Base-by-base conservation (phyloP, 2,329 filamentous ascomycete genomes). In the Grosmannia penicillata region DNA sequence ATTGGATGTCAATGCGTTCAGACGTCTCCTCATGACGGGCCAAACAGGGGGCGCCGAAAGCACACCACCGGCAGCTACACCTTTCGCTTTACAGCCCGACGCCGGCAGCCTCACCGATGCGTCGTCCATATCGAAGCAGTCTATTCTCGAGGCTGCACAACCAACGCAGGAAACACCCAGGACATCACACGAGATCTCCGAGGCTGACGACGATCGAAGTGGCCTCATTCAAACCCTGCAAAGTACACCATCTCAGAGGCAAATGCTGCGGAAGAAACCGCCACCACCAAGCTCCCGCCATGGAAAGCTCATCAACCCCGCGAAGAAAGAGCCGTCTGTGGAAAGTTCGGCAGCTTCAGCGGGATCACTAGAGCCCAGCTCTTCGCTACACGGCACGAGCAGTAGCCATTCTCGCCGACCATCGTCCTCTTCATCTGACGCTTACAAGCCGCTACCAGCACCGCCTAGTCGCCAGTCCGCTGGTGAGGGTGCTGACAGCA, bases 1-100 rank as follows among this genome's bases (percentile, higher is more conserved):
- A 0, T 57, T 89, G 45, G 81, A 91, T 51, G 83, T 89, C 1
- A 75, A 84, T 51, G 76, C 82, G 8, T 91, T 91, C 59, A 78
- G 77, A 51, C 70, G 78, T 42, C 59, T 91, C 43, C 66, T 91
- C 34, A 65, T 91, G 60, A 91, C 82, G 0, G 83, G 83, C 17
- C 72, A 75, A 49, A 53, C 70, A 26, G 68, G 59, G 30, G 45
- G 47, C 27, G 45, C 48, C 44, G 41, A 52, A 35, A 41, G 45
- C 47, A 46, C 33, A 41, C 37, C 44, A 49, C 36, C 32, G 36
- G 21, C 47, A 22, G 50, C 45, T 7, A n/a, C 27, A 6, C 4
- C 25, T 17, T 28, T 25, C 8, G 8, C 37, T 7, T n/a, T 22
- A n/a, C 37, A 22, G 18, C 14, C 26, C 5, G 54, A 62, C 46